Percentiles rank a stretch among this genome's conserved stretches.
Evolutionary conservation across 371 early-diverging fungal species (phyloP).

Genomic region (Lichtheimia corymbifera): DNA sequence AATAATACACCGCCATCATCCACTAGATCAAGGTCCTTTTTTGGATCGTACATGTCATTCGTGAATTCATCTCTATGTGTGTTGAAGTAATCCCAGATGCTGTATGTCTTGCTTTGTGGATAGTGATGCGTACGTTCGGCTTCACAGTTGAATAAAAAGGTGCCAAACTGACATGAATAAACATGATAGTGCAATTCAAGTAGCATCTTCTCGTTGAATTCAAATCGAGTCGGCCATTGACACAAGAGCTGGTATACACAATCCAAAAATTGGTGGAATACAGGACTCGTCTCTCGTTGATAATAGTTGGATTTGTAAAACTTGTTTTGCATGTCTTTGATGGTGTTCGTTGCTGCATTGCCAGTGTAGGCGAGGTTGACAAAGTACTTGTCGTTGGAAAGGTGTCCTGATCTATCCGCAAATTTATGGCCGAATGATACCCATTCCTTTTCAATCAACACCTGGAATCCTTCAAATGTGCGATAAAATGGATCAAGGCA

Average conservation of each 20-base stretch:
- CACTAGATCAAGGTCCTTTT: conserved; percentile 47
- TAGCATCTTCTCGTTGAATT: conserved; percentile 86
- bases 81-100: conserved; percentile 84
- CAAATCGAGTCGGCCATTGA: conserved; percentile 89
- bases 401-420: conserved; percentile 88
- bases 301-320: conserved; percentile 61
- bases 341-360: conserved; percentile 63
- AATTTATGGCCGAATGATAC: conserved; percentile 96
- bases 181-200: conserved; percentile 80
- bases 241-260: conserved; percentile 89
- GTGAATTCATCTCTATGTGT: conserved; percentile 51
- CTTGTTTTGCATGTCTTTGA: conserved; percentile 73
- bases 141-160: conserved; percentile 90
- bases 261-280: conserved; percentile 95
- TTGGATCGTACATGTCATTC: conserved; percentile 56
- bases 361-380: conserved; percentile 51
- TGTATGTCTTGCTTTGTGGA: conserved; percentile 57
- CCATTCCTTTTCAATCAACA: conserved; percentile 96
- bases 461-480: conserved; percentile 86
- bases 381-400: conserved; percentile 77
- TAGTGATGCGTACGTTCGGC: conserved; percentile 59
- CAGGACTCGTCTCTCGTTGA: conserved; percentile 86
- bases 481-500: conserved; percentile 96
- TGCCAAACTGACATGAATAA: conserved; percentile 92
- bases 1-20: conserved; percentile 60